Percentiles rank a stretch among this genome's conserved stretches.
These are phyloP conservation scores for Leishmania braziliensis DNA, from an alignment of 208 protist species.

Conservation along the genomic window DNA sequence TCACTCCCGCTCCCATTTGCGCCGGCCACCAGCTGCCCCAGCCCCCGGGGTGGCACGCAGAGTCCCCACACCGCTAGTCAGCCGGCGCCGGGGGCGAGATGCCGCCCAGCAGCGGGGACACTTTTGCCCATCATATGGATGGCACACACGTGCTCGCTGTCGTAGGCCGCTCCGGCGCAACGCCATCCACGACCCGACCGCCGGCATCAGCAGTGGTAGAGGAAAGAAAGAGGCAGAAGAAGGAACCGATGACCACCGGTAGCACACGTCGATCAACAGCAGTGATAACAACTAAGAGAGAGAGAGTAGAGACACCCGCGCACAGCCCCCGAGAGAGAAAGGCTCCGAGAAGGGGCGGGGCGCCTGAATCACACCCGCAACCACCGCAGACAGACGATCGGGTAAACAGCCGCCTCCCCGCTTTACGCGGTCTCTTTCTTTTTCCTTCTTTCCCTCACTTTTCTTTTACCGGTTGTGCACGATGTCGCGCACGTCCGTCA, in stretches of 20 bases:
- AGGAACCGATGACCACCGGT: not conserved
- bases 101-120: not conserved
- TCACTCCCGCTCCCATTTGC: too few species aligned
- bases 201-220: not conserved
- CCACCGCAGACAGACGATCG: not conserved
- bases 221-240: not conserved
- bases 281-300: not conserved
- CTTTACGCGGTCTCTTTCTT: not conserved
- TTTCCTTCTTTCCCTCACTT: not conserved
- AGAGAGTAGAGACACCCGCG: not conserved
- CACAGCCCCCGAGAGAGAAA: not conserved
- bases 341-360: not conserved
- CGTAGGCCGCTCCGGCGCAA: not conserved
- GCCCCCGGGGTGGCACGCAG: too few species aligned
- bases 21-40: too few species aligned
- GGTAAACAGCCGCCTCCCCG: not conserved
- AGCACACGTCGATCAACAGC: not conserved
- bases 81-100: not conserved
- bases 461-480: conserved; percentile 59
- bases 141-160: not conserved
- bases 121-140: not conserved
- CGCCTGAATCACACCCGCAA: not conserved
- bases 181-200: not conserved
- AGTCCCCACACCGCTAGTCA: not conserved
- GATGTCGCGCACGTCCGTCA: conserved; percentile 77